Base-by-base conservation (phyloP, 2,329 filamentous ascomycete species). In the Penicillium crustosum region DNA sequence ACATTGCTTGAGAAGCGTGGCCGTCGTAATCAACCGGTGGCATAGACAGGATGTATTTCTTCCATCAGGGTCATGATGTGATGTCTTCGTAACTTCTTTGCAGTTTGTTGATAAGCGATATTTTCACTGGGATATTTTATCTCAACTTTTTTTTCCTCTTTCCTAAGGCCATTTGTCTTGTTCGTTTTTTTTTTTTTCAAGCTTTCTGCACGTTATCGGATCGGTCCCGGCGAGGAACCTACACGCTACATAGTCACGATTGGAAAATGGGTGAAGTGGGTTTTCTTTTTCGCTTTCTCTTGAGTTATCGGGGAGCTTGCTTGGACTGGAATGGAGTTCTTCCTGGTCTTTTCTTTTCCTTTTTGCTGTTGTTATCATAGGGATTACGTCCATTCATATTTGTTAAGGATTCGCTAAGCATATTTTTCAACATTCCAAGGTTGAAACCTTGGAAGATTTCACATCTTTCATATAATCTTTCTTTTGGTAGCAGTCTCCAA, bases 1-100 rank as follows among this genome's bases (percentile, higher is more conserved):
- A 97, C 93, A 1, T 77, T 99, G 51, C 80, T 99, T 5, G 93
- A 93, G 33, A 86, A 93, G 66, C 79, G 86, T 63, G 79, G 80
- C 29, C 84, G 72, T 49, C 71, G 71, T 53, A 66, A 74, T 27
- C 71, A 73, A 41, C 64, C 69, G 10, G 71, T 72, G 44, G 66
- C 52, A 23, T 74, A 60, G 61, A 45, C 47, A 44, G 27, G 45
- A 53, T 49, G 19, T 47, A 49, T 35, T 31, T 45, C 10, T 38
- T 48, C 36, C 42, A 36, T 44, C 23, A 27, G 43, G 27, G 41
- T 25, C 25, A 45, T 39, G 54, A 33, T 59, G 35, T 52, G 44
- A 59, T 57, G 56, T 51, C 44, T 56, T 53, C 45, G 56, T 50
- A 55, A 39, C 39, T 49, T 51, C 47, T 52, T 29, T 39, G 9